Base-by-base conservation (phyloP, 148 eudicot species). In the Rhododendron mucronatum region DNA sequence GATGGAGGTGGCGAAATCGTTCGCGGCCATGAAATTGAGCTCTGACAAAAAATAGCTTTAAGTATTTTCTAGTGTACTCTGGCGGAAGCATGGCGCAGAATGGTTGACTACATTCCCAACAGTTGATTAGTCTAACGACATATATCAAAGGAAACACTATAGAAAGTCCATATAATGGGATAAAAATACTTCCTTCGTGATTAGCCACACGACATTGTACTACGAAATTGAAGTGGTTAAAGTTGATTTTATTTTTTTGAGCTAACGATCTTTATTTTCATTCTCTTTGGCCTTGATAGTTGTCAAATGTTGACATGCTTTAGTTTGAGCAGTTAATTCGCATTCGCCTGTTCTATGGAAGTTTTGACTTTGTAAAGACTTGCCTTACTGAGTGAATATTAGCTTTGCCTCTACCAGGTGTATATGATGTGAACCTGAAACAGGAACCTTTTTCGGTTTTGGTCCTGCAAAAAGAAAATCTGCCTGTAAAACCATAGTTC, bases 1-100 rank as follows among this genome's bases (percentile, higher is more conserved):
- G 2, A 88, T 95, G 57, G 92, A 91, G 21, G 85, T 92, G 86
- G 99, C 99, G 5, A 78, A 74, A 26, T 84, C 92, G 45, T 95
- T 94, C 83, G 98, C 99, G 1, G 89, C 95, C 39, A 82, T 94
- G 93, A 95, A 95, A 89, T 86, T 96, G 87, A 89, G 73, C 47
- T 91, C 89, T 90, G 1, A 45, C 51, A 15, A 59, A 35, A 28
- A 55, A 57, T 61, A 57, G 28, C 16, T 41, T 13, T 0, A 26
- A n/a, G 33, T 61, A 1, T 30, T 37, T 30, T 37, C 13, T 5
- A 12, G 30, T 44, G 77, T 28, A 18, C 16, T 2, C 44, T 48
- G 80, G 85, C 2, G 50, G 65, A 84, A 45, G 21, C 20, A 44
- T 18, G 63, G 28, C 4, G 14, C 12, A 37, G 35, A 26, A 61